These are phyloP conservation scores for Ophiostoma fasciatum DNA, from an alignment of 2,329 filamentous ascomycete genomes.

Conservation along the genomic window DNA sequence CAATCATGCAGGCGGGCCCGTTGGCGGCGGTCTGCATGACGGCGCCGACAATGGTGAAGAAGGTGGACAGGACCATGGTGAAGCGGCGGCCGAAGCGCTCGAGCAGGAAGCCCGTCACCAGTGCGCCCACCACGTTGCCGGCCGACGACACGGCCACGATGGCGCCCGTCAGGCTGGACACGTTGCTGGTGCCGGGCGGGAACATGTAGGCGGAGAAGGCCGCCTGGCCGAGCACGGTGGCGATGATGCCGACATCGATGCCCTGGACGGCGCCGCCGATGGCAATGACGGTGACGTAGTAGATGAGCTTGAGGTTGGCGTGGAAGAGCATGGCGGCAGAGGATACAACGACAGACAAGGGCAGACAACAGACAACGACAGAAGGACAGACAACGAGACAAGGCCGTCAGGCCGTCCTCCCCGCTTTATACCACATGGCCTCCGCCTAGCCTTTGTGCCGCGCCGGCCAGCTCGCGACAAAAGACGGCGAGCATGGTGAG, in stretches of 20 bases:
- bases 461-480: no score
- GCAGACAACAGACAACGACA: no score
- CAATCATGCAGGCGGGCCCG: slow-evolving; percentile 15
- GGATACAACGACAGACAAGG: neutral
- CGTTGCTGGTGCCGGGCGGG: neutral
- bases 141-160: neutral
- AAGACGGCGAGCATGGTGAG: no score
- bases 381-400: no score
- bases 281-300: neutral
- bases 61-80: slow-evolving; percentile 2
- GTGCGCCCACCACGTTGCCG: neutral
- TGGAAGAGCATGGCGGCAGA: neutral
- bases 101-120: neutral
- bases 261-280: slow-evolving; percentile 1
- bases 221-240: neutral
- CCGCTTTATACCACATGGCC: no score
- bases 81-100: slow-evolving; percentile 7
- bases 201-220: slow-evolving; percentile 1
- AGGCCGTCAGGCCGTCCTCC: no score
- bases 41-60: slow-evolving; percentile 12
- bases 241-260: slow-evolving; percentile 3
- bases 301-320: neutral
- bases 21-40: slow-evolving; percentile 10
- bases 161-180: neutral
- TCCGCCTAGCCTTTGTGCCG: no score